phyloP scores from a whole-genome alignment of 768 basidiomycete genomes.

The Antrodiella citrinella region DNA sequence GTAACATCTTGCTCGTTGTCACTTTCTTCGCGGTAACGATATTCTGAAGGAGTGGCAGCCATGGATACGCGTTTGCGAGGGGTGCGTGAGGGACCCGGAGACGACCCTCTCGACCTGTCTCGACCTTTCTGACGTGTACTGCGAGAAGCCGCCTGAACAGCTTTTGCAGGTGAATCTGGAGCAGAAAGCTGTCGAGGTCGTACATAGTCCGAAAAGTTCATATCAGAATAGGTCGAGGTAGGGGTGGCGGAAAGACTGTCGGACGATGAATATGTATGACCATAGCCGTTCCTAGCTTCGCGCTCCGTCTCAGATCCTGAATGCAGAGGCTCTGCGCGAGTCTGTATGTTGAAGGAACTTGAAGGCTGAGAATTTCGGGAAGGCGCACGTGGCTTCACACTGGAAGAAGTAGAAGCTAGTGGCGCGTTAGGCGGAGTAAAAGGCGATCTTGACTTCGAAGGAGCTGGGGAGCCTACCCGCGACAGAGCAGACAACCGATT shows the following conservation, averaged over 20 bases:
- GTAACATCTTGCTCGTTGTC: conserved; percentile 34
- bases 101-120: conserved; percentile 11
- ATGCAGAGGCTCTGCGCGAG: conserved; percentile 19
- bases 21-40: conserved; percentile 10
- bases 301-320: conserved; percentile 84
- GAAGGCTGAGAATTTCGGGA: conserved; percentile 15
- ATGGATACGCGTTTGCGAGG: conserved; percentile 36
- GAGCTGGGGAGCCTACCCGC: conserved; percentile 51
- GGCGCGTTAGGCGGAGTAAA: conserved; percentile 22
- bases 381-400: conserved; percentile 24
- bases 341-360: conserved; percentile 22
- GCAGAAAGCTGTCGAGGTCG: conserved; percentile 40
- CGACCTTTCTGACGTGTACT: background rate
- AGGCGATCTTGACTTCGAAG: conserved; percentile 28
- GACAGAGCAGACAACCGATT: conserved; percentile 59
- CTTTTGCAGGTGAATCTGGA: conserved; percentile 37
- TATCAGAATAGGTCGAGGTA: conserved; percentile 22
- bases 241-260: conserved; percentile 33
- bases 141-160: background rate
- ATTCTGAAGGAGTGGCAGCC: conserved; percentile 21
- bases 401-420: conserved; percentile 26
- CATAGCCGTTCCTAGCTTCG: conserved; percentile 35
- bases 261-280: conserved; percentile 25
- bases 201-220: conserved; percentile 5
- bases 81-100: conserved; percentile 33